Percentiles rank a stretch among this genome's conserved stretches.
These are phyloP conservation scores for Suhomyces chickasaworum DNA, from an alignment of 1,139 yeast species.

Conservation along the genomic window DNA sequence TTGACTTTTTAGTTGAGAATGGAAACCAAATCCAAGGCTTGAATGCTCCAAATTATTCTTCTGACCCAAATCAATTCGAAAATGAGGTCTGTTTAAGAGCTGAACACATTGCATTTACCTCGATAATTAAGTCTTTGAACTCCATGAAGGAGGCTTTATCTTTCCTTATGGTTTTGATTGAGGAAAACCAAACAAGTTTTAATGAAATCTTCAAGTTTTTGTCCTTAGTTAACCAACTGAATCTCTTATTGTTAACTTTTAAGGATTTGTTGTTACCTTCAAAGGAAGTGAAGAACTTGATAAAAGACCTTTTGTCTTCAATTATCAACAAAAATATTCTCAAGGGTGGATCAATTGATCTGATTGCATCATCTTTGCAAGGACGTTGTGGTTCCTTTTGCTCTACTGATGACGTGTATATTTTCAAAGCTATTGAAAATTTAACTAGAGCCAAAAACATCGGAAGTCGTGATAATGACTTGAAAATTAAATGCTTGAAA, in stretches of 20 bases:
- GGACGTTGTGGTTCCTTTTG: conserved; percentile 95
- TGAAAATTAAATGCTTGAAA: conserved; percentile 66
- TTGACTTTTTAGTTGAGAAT: conserved; percentile 58
- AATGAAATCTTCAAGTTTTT: conserved; percentile 73
- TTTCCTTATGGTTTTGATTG: conserved; percentile 77
- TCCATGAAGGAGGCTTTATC: conserved; percentile 90
- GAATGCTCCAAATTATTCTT: conserved; percentile 49
- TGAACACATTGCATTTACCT: conserved; percentile 84
- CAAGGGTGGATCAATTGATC: conserved; percentile 91
- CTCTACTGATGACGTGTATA: conserved; percentile 88
- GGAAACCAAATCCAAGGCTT: conserved; percentile 68
- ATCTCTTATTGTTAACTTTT: conserved; percentile 66
- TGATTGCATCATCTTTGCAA: conserved; percentile 84
- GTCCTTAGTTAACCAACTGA: conserved; percentile 64
- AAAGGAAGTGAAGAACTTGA: conserved; percentile 60
- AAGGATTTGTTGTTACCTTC: conserved; percentile 76
- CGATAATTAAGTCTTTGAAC: conserved; percentile 71
- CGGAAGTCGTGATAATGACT: conserved; percentile 68
- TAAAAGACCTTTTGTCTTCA: conserved; percentile 85
- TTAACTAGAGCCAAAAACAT: conserved; percentile 82
- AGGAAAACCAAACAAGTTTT: conserved; percentile 56
- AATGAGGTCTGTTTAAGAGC: conserved; percentile 81
- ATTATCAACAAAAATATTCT: conserved; percentile 85
- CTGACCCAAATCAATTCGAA: conserved; percentile 50
- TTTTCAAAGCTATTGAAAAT: conserved; percentile 92